Evolutionary conservation across 495 filamentous ascomycete genomes (phyloP).

Genomic region (Aspergillus asperescens): DNA sequence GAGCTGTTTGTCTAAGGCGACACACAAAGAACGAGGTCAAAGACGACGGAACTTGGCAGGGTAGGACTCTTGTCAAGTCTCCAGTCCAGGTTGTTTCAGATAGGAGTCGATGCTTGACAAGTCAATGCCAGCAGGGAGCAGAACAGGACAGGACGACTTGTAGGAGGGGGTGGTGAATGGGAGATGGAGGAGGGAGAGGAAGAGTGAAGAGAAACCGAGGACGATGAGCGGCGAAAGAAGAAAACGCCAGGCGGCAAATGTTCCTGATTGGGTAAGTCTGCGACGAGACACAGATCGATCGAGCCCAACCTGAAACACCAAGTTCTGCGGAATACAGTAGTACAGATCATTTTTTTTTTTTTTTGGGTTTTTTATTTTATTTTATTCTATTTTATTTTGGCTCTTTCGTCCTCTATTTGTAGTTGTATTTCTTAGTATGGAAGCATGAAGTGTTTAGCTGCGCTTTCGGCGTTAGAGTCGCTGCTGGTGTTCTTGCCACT

Average conservation of each 20-base stretch:
- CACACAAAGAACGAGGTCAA: slow-evolving; percentile 16
- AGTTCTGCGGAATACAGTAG: not conserved
- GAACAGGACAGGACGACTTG: slow-evolving; percentile 30
- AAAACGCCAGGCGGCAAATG: slow-evolving; percentile 26
- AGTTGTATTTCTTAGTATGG: too few species aligned
- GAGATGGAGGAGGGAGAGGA: slow-evolving; percentile 27
- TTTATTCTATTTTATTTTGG: too few species aligned
- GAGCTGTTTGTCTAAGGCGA: slow-evolving; percentile 16
- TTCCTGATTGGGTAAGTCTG: not conserved
- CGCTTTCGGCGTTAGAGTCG: too few species aligned
- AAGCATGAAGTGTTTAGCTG: too few species aligned
- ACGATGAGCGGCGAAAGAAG: slow-evolving; percentile 19
- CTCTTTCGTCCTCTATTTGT: too few species aligned
- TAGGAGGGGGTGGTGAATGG: slow-evolving; percentile 23
- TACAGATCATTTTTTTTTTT: not conserved
- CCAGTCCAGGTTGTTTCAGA: slow-evolving; percentile 18
- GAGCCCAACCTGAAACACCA: not conserved
- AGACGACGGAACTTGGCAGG: slow-evolving; percentile 12
- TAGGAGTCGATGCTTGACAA: slow-evolving; percentile 41
- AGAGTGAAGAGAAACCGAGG: slow-evolving; percentile 27
- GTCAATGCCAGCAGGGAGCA: slow-evolving; percentile 49
- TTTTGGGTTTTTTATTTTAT: not conserved
- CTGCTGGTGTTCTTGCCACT: too few species aligned
- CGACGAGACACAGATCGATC: not conserved
- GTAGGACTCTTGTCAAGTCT: slow-evolving; percentile 19